Evolutionary conservation across 345 rosid species (phyloP).

Genomic region (Aquilaria malaccensis): DNA sequence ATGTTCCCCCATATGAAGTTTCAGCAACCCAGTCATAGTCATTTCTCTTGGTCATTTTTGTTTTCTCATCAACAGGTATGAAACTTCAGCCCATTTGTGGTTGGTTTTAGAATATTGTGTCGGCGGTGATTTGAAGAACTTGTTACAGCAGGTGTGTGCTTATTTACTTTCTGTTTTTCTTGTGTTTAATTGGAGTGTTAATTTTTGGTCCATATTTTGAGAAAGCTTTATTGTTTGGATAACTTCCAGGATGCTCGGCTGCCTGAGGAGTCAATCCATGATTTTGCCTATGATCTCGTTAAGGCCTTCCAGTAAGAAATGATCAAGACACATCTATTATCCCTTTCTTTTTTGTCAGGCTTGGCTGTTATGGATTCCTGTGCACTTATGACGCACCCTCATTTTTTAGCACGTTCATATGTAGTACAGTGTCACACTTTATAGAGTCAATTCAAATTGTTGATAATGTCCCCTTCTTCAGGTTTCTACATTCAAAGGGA

Average conservation of each 20-base stretch:
- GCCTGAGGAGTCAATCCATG: slow-evolving; percentile 91
- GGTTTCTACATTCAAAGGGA: slow-evolving; percentile 87
- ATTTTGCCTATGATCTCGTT: slow-evolving; percentile 68
- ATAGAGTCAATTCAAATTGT: neutral
- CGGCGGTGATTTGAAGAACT: slow-evolving; percentile 86
- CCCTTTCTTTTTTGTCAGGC: slow-evolving; percentile 6
- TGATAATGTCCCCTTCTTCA: slow-evolving; percentile 21
- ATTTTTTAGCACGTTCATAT: slow-evolving; percentile 1
- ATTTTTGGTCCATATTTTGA: neutral
- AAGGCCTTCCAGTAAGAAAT: slow-evolving; percentile 75
- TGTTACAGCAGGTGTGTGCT: slow-evolving; percentile 69
- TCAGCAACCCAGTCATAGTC: no score
- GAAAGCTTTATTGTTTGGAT: slow-evolving; percentile 9
- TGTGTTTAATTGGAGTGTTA: neutral
- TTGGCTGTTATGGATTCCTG: neutral
- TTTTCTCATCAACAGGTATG: slow-evolving; percentile 46
- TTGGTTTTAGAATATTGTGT: slow-evolving; percentile 94
- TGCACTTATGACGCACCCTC: neutral
- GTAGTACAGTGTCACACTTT: no score
- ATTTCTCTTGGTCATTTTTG: neutral
- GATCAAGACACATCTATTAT: slow-evolving; percentile 9
- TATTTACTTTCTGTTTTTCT: slow-evolving; percentile 2
- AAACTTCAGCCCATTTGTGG: slow-evolving; percentile 98
- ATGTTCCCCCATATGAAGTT: neutral
- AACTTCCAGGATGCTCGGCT: slow-evolving; percentile 68